phyloP scores from a whole-genome alignment of 345 rosid species.

The Erucastrum elatum region DNA sequence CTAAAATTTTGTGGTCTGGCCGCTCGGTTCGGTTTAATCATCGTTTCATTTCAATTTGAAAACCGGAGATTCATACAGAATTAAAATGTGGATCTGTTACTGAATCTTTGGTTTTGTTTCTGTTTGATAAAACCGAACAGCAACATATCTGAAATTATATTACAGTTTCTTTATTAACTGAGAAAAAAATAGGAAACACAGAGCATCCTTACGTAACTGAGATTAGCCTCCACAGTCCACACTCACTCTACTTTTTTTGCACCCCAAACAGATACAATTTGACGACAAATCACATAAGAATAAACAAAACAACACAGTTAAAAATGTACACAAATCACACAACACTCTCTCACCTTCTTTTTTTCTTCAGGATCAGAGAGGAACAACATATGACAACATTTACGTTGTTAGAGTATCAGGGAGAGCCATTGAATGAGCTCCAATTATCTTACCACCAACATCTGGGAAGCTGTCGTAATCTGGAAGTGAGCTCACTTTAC shows the following conservation, averaged over 20 bases:
- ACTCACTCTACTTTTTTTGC: neutral
- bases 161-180: neutral
- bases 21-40: neutral
- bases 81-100: neutral
- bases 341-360: slow-evolving; percentile 20
- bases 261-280: slow-evolving; percentile 3
- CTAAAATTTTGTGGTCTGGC: neutral
- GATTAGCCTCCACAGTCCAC: slow-evolving; percentile 5
- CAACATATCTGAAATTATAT: neutral
- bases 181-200: neutral
- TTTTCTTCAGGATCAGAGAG: slow-evolving; percentile 20
- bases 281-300: slow-evolving; percentile 30
- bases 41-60: neutral
- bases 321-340: slow-evolving; percentile 38
- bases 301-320: slow-evolving; percentile 26
- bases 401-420: slow-evolving; percentile 81
- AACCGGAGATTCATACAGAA: neutral
- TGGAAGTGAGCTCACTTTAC: slow-evolving; percentile 58
- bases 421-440: slow-evolving; percentile 51
- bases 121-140: neutral
- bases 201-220: neutral
- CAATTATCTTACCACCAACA: slow-evolving; percentile 78
- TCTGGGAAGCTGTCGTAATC: slow-evolving; percentile 79
- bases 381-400: slow-evolving; percentile 5
- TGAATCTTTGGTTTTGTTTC: neutral